Evolutionary conservation across 169 alveolate species (phyloP), one percentile per base, ranked within the genome.

Genomic region (Plasmodium gonderi): DNA sequence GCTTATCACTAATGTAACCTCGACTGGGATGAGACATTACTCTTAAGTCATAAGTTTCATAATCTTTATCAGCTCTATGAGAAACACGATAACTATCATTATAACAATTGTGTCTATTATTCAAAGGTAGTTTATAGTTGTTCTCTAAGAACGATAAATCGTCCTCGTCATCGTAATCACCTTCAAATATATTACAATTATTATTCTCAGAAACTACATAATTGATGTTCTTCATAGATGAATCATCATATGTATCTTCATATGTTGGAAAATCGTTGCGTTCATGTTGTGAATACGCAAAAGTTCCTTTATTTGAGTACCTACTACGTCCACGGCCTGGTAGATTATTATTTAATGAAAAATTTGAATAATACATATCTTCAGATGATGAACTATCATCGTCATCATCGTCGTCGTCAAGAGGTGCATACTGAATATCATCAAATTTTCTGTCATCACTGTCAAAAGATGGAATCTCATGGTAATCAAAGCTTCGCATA

Each of bases 361-460:
- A 75, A 20, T 14, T 38, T 40, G 81, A 23, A 40, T 40, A 20
- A 42, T 75, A 8, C 29, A 26, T 17, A 40, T 40, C 67, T 42
- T 36, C 81, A 75, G 51, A 75, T 23, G 20, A 40, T 75, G 81
- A 40, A 31, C 33, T 8, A 42, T 75, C 81, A 75, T 23, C 26
- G 2, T 14, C 81, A n/a, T 75, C 81, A 75, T 75, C 81, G 51
- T 33, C 64, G 38, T 40, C 81, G 7, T 72, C 80, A 31, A 75
- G 11, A 36, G 68, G 68, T 40, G 68, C 45, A 75, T n/a, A 12
- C n/a, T 49, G 38, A n/a, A 36, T 75, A 40, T 75, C 68, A 9
- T 33, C 65, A 40, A 40, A 75, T 12, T 42, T 75, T 75, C 40
- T 9, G 29, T 38, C 14, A 2, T 23, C 17, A 75, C 11, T 17